Conservation (phyloP, 2,329 filamentous ascomycete genomes). For the Fusarium newnesense region DNA sequence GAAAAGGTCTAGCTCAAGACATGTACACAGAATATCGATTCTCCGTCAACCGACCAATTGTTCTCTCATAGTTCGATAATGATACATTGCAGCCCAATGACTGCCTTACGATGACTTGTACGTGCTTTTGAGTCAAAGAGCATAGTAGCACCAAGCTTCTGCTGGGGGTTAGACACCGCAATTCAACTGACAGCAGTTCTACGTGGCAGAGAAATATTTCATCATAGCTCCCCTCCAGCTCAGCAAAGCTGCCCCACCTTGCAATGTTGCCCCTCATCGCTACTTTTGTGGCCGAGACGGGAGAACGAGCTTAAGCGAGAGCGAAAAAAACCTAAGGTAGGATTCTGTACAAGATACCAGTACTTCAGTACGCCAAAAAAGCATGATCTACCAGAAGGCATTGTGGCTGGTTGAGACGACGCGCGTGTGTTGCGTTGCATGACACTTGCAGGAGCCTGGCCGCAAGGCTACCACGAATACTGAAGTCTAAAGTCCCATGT, state of each 20-base stretch:
- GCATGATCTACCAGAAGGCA: not conserved
- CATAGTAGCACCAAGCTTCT: not conserved
- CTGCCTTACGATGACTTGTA: constrained; percentile 3
- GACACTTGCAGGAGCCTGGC: constrained; percentile 27
- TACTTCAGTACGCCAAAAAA: not conserved
- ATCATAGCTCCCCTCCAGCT: constrained; percentile 44
- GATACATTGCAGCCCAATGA: constrained; percentile 2
- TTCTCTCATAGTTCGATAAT: constrained; percentile 6
- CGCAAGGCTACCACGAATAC: constrained; percentile 34
- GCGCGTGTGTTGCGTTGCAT: constrained; percentile 27
- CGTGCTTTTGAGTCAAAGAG: not conserved
- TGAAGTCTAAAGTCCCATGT: constrained; percentile 5
- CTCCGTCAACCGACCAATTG: constrained; percentile 18
- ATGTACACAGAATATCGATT: constrained; percentile 23
- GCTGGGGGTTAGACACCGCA: not conserved
- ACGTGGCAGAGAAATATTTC: constrained; percentile 43
- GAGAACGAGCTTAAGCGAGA: constrained; percentile 22
- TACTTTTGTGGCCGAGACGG: constrained; percentile 56
- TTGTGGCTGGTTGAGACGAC: constrained; percentile 27
- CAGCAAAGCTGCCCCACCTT: constrained; percentile 61
- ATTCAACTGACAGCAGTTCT: constrained; percentile 19
- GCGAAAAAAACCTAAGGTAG: constrained; percentile 10
- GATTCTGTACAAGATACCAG: not conserved
- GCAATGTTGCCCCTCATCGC: constrained; percentile 69
- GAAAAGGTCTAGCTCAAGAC: constrained; percentile 42